Percentiles rank a stretch among this genome's conserved stretches.
Conservation (phyloP, 2,329 filamentous ascomycete species). For the Waltergamsia citrina region DNA sequence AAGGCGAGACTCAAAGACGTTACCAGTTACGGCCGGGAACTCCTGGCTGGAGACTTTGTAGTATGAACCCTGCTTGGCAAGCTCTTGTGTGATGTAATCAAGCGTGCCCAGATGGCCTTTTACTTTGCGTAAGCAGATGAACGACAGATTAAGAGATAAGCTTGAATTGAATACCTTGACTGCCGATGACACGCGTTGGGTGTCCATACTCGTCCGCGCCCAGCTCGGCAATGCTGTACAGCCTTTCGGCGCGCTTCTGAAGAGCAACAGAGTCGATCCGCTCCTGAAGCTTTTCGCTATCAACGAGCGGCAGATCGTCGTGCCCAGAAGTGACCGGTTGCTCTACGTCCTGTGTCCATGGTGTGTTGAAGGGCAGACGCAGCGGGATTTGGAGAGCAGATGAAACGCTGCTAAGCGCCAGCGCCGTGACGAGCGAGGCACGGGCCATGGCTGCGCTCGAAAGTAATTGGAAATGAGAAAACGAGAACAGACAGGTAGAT, state of each 20-base stretch:
- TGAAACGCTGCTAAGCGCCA: slow-evolving; percentile 4
- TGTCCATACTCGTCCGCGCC: slow-evolving; percentile 53
- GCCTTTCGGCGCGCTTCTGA: slow-evolving; percentile 45
- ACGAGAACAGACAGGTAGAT: too few relatives aligned
- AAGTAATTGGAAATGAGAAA: too few relatives aligned
- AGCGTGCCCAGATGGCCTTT: slow-evolving; percentile 55
- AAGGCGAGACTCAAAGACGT: slow-evolving; percentile 48
- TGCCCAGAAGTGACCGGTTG: too few relatives aligned
- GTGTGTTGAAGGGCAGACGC: slow-evolving; percentile 3
- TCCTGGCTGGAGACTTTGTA: slow-evolving; percentile 54
- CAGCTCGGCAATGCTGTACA: slow-evolving; percentile 53
- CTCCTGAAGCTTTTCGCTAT: slow-evolving; percentile 44
- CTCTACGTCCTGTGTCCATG: background rate
- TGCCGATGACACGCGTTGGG: slow-evolving; percentile 63
- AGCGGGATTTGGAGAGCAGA: slow-evolving; percentile 8
- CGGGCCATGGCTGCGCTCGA: slow-evolving; percentile 3
- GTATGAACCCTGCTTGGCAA: slow-evolving; percentile 47
- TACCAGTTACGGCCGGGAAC: slow-evolving; percentile 53
- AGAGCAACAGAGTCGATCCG: slow-evolving; percentile 47
- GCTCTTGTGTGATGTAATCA: slow-evolving; percentile 48
- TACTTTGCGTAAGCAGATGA: too few relatives aligned
- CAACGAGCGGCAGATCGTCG: slow-evolving; percentile 30
- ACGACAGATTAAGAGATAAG: background rate
- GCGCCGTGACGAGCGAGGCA: slow-evolving; percentile 2
- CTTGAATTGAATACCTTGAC: slow-evolving; percentile 34